A percentile compares a stretch with the other conserved stretches of the same genome.
Conservation (phyloP, 2,329 filamentous ascomycete species). For the Neodidymelliopsis sp. region DNA sequence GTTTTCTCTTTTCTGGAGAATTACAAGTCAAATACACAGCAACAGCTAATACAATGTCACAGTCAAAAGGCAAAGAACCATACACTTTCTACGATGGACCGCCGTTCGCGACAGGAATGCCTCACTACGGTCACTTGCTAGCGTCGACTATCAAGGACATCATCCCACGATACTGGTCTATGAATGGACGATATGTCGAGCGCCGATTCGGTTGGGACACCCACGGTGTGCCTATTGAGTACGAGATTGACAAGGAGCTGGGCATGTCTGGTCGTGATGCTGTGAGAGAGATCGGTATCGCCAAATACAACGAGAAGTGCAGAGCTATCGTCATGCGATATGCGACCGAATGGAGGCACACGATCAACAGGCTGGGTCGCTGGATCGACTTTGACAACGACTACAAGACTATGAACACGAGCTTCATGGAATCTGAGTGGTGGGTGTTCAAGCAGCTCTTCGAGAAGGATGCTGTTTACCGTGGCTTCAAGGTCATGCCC, state of each 20-base stretch:
- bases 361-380: conserved; percentile 85
- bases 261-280: conserved; percentile 88
- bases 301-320: conserved; percentile 91
- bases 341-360: conserved; percentile 83
- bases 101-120: conserved; percentile 63
- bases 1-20: background rate
- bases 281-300: conserved; percentile 84
- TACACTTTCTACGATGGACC: conserved; percentile 92
- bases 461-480: conserved; percentile 88
- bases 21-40: background rate
- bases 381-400: conserved; percentile 99
- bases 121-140: conserved; percentile 78
- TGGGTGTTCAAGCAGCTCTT: conserved; percentile 96
- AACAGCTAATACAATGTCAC: conserved; percentile 7
- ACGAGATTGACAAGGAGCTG: conserved; percentile 96
- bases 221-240: conserved; percentile 92
- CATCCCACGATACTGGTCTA: conserved; percentile 95
- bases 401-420: conserved; percentile 97
- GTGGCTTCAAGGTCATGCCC: conserved; percentile 91
- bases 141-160: conserved; percentile 98
- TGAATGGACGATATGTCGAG: conserved; percentile 94
- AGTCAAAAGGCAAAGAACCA: conserved; percentile 76
- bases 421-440: conserved; percentile 95
- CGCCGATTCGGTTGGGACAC: conserved; percentile 95
- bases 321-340: conserved; percentile 93